Evolutionary conservation across 371 early-diverging fungal genomes (phyloP).

Genomic region (Mucor ambiguus): DNA sequence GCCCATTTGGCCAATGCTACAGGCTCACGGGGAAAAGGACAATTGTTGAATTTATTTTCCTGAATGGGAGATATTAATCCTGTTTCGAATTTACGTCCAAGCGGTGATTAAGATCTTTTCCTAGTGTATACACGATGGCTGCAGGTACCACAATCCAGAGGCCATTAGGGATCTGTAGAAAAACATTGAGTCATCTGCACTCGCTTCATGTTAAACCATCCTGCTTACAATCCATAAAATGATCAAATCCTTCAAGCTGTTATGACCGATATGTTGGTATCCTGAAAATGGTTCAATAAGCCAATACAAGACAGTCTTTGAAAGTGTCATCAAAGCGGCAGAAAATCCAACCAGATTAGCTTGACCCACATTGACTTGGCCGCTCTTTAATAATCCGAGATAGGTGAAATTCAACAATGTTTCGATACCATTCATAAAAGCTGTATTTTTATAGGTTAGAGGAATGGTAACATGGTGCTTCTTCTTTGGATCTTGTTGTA

Average conservation of each 20-base stretch:
- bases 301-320: constrained; percentile 43
- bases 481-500: constrained; percentile 5
- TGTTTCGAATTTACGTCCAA: constrained; percentile 7
- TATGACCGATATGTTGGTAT: constrained; percentile 40
- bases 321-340: constrained; percentile 31
- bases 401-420: constrained; percentile 32
- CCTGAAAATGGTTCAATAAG: constrained; percentile 38
- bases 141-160: constrained; percentile 40
- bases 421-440: constrained; percentile 41
- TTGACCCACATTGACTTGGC: constrained; percentile 16
- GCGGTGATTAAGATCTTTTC: constrained; percentile 29
- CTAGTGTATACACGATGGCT: constrained; percentile 22
- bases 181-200: not conserved
- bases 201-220: not conserved
- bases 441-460: constrained; percentile 9
- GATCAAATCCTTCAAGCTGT: constrained; percentile 18
- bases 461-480: not conserved
- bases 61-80: not conserved
- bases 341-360: constrained; percentile 39
- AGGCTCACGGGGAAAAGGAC: constrained; percentile 20
- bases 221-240: constrained; percentile 39
- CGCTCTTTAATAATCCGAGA: constrained; percentile 18
- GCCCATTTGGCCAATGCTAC: not conserved
- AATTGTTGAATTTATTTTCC: constrained; percentile 4
- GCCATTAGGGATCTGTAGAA: constrained; percentile 42